These are phyloP conservation scores for Heimioporus sp. DNA, from an alignment of 768 basidiomycete genomes.

Conservation along the genomic window DNA sequence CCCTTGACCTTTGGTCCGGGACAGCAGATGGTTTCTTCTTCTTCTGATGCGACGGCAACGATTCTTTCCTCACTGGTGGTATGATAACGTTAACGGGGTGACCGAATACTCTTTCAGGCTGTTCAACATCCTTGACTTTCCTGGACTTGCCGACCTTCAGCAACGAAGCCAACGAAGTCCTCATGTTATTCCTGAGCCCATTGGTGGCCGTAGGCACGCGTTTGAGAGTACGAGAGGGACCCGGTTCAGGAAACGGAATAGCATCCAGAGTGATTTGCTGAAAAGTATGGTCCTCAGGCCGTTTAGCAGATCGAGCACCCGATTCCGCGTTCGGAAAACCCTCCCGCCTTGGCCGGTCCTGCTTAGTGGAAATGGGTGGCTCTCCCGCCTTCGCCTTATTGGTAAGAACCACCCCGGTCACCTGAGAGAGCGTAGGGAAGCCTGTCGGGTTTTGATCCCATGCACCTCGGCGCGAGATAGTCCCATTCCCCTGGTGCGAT, in stretches of 20 bases:
- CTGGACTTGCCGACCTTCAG: background rate
- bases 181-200: constrained; percentile 3
- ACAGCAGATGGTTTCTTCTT: background rate
- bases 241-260: constrained; percentile 6
- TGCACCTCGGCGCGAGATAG: background rate
- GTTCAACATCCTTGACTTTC: constrained; percentile 1
- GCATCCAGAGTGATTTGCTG: constrained; percentile 11
- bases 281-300: background rate
- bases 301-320: background rate
- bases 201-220: constrained; percentile 4
- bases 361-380: background rate
- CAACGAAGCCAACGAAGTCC: constrained; percentile 4
- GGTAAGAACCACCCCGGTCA: constrained; percentile 9
- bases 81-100: constrained; percentile 10
- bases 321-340: background rate
- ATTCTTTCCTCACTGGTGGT: constrained; percentile 14
- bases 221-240: constrained; percentile 8
- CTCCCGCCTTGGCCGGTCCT: constrained; percentile 2
- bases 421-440: constrained; percentile 19
- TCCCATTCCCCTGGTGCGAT: background rate
- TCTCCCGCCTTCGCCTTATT: constrained; percentile 3
- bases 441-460: background rate
- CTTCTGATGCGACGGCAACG: constrained; percentile 5
- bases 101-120: constrained; percentile 13
- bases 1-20: background rate